Evolutionary conservation across 768 basidiomycete genomes (phyloP), one percentile per base, ranked within the genome.

Genomic region (Dictyophora rubrovolvata): DNA sequence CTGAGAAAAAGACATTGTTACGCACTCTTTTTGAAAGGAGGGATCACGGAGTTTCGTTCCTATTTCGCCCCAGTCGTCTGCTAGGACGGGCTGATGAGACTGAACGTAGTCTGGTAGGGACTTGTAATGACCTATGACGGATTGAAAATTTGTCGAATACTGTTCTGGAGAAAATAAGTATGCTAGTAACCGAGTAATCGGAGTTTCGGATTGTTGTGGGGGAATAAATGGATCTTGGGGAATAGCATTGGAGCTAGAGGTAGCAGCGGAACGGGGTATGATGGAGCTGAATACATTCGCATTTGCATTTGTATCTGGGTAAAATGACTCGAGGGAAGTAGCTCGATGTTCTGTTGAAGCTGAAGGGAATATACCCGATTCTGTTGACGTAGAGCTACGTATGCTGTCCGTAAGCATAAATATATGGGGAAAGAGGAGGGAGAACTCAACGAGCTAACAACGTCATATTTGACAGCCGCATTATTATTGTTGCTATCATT

Each of bases 21-120:
- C 91, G 71, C 75, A 95, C 93, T 93, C 91, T 70, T 80, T 80
- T 73, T 85, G 81, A 71, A 86, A 88, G 12, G 73, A 72, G 64
- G 91, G 87, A 62, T 84, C 79, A 67, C 85, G 81, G 49, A 94
- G 76, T 69, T 81, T 82, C 63, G 73, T 72, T 14, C 89, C 91
- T 48, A 85, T 71, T 57, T 88, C 85, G 33, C 88, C 87, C 90
- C 89, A 90, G 60, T 75, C 71, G 56, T 80, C 77, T 67, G 87
- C 87, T 11, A 42, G 47, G 14, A 42, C 11, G 22, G 33, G 11
- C 6, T 54, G 5, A 22, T 53, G 54, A 33, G 51, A 48, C 51
- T 33, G 79, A 72, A 46, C 82, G 77, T 54, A 59, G 48, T 54
- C 46, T 48, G 36, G 60, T 46, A 52, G 34, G 2, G 57, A 48